Percentiles rank a stretch among this genome's conserved stretches.
phyloP scores from a whole-genome alignment of 768 basidiomycete genomes.

The Zangia roseola region DNA sequence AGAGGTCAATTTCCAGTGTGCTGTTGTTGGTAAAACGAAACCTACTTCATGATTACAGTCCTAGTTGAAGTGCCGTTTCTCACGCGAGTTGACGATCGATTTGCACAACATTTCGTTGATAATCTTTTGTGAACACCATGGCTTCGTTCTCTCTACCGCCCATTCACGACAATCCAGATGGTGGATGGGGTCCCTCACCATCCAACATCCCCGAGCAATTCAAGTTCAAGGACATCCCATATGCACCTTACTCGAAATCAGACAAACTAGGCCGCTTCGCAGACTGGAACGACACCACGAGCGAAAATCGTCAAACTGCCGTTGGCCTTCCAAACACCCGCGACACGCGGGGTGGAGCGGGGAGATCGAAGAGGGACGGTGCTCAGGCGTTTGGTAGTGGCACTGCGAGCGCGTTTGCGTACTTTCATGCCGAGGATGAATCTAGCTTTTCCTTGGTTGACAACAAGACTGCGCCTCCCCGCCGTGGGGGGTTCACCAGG shows the following conservation, averaged over 20 bases:
- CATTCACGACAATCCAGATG: constrained; percentile 90
- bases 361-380: constrained; percentile 69
- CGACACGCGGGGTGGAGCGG: constrained; percentile 48
- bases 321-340: constrained; percentile 48
- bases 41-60: constrained; percentile 67
- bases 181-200: constrained; percentile 88
- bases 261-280: constrained; percentile 98
- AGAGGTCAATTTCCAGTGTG: constrained; percentile 8
- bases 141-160: constrained; percentile 82
- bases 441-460: constrained; percentile 96
- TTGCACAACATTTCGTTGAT: constrained; percentile 23
- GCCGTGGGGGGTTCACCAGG: constrained; percentile 67
- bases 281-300: constrained; percentile 88
- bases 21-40: constrained; percentile 8
- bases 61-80: constrained; percentile 16
- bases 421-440: constrained; percentile 98
- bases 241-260: constrained; percentile 97
- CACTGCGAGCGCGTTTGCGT: constrained; percentile 88
- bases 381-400: constrained; percentile 88
- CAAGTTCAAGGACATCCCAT: constrained; percentile 98
- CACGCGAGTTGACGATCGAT: constrained; percentile 16
- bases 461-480: constrained; percentile 69
- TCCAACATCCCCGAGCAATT: constrained; percentile 85
- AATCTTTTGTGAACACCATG: constrained; percentile 40
- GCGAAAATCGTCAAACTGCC: constrained; percentile 59